Percentiles rank a stretch among this genome's conserved stretches.
These are phyloP conservation scores for Arthrinium puccinioides DNA, from an alignment of 2,329 filamentous ascomycete genomes.

Conservation along the genomic window DNA sequence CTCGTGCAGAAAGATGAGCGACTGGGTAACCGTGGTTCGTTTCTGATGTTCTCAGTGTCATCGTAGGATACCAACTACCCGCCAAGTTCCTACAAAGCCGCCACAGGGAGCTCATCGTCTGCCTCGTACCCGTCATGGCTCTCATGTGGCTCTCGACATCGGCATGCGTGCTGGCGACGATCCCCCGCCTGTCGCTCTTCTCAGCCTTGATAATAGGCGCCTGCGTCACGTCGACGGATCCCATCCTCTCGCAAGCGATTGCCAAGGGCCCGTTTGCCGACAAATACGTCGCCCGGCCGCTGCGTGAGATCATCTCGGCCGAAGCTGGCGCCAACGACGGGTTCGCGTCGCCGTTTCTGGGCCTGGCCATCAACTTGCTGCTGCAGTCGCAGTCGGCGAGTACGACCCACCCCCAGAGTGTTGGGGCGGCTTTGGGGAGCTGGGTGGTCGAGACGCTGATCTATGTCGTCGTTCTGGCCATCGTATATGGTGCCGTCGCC, in stretches of 20 bases:
- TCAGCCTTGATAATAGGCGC: conserved; percentile 51
- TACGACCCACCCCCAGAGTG: background rate
- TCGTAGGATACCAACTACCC: conserved; percentile 55
- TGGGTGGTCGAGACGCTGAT: conserved; percentile 56
- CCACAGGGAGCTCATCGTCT: conserved; percentile 47
- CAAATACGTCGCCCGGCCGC: conserved; percentile 48
- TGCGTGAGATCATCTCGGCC: conserved; percentile 56
- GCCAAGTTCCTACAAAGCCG: conserved; percentile 43
- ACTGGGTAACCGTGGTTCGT: background rate
- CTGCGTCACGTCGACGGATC: conserved; percentile 56
- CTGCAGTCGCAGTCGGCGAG: background rate
- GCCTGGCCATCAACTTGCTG: conserved; percentile 36
- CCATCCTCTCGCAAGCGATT: conserved; percentile 52
- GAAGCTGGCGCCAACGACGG: conserved; percentile 57
- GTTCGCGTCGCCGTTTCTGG: conserved; percentile 54
- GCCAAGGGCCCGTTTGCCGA: conserved; percentile 57
- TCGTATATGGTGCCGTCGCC: conserved; percentile 42
- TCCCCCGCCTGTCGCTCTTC: conserved; percentile 46
- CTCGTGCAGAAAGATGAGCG: too few species aligned
- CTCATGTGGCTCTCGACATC: conserved; percentile 55
- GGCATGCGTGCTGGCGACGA: conserved; percentile 44
- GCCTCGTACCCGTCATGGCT: conserved; percentile 53
- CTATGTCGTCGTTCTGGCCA: conserved; percentile 48
- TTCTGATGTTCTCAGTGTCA: conserved; percentile 24
- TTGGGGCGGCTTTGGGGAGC: conserved; percentile 16